A percentile compares a stretch with the other conserved stretches of the same genome.
Evolutionary conservation across 2,329 filamentous ascomycete species (phyloP).

Genomic region (Clathrospora elynae): DNA sequence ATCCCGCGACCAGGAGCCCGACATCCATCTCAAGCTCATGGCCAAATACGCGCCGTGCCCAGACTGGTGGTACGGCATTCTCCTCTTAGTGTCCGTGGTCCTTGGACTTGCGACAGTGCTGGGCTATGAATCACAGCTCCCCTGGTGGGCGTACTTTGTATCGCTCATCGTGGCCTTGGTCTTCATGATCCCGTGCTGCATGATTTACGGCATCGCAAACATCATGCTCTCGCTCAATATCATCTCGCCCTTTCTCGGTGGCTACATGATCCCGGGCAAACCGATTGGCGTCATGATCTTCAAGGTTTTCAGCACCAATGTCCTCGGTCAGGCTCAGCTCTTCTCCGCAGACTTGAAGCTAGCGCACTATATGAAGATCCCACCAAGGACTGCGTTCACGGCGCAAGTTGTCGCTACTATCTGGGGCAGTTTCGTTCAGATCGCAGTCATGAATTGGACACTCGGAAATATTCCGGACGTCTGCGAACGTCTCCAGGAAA

Average conservation of each 20-base stretch:
- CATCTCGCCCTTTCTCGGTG: conserved; percentile 58
- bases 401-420: conserved; percentile 59
- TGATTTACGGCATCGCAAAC: conserved; percentile 64
- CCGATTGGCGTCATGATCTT: conserved; percentile 70
- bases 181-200: conserved; percentile 28
- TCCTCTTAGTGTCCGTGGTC: conserved; percentile 58
- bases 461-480: conserved; percentile 54
- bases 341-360: conserved; percentile 30
- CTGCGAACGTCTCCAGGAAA: conserved; percentile 44
- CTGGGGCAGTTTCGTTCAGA: conserved; percentile 28
- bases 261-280: conserved; percentile 73
- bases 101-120: conserved; percentile 42
- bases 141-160: conserved; percentile 74
- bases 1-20: conserved; percentile 59
- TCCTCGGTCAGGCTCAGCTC: conserved; percentile 21
- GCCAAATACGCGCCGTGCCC: conserved; percentile 61
- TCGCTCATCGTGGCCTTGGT: conserved; percentile 66
- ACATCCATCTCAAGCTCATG: conserved; percentile 55
- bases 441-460: conserved; percentile 57
- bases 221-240: conserved; percentile 71
- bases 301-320: conserved; percentile 36
- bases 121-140: conserved; percentile 62
- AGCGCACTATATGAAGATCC: conserved; percentile 55
- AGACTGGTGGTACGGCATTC: conserved; percentile 61
- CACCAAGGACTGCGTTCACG: conserved; percentile 57